These are phyloP conservation scores for Barnettozyma populi DNA, from an alignment of 805 yeast genomes.

Conservation along the genomic window DNA sequence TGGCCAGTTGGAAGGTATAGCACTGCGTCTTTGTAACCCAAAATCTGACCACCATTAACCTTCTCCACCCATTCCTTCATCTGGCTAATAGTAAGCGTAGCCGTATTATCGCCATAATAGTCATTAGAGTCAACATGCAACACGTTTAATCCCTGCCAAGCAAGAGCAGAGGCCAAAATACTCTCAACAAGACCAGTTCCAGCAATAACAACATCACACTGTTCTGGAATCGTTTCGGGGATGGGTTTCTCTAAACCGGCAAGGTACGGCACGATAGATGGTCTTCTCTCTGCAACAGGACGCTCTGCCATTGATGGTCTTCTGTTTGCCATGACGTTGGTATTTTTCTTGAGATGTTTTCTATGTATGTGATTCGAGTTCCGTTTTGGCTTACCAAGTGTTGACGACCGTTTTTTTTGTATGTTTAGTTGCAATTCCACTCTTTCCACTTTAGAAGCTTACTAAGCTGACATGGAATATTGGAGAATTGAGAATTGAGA, in stretches of 20 bases:
- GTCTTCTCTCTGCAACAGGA: slow-evolving; percentile 41
- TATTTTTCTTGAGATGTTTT: too few relatives aligned
- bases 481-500: too few relatives aligned
- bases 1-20: slow-evolving; percentile 68
- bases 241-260: slow-evolving; percentile 77
- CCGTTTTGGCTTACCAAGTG: background rate
- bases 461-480: too few relatives aligned
- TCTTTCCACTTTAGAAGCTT: background rate
- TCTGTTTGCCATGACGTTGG: slow-evolving; percentile 28
- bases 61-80: slow-evolving; percentile 74
- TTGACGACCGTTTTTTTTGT: background rate
- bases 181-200: slow-evolving; percentile 93
- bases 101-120: slow-evolving; percentile 84
- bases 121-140: slow-evolving; percentile 81
- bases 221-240: slow-evolving; percentile 53
- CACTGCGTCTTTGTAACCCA: slow-evolving; percentile 61
- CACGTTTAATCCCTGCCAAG: slow-evolving; percentile 98
- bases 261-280: slow-evolving; percentile 53
- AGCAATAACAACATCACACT: slow-evolving; percentile 82
- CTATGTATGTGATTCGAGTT: background rate
- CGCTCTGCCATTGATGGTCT: slow-evolving; percentile 67
- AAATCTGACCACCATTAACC: slow-evolving; percentile 41
- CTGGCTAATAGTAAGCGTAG: slow-evolving; percentile 85
- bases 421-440: too few relatives aligned
- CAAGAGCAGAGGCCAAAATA: slow-evolving; percentile 84